Conservation (phyloP, 495 filamentous ascomycete species). For the Usnea hakonensis region DNA sequence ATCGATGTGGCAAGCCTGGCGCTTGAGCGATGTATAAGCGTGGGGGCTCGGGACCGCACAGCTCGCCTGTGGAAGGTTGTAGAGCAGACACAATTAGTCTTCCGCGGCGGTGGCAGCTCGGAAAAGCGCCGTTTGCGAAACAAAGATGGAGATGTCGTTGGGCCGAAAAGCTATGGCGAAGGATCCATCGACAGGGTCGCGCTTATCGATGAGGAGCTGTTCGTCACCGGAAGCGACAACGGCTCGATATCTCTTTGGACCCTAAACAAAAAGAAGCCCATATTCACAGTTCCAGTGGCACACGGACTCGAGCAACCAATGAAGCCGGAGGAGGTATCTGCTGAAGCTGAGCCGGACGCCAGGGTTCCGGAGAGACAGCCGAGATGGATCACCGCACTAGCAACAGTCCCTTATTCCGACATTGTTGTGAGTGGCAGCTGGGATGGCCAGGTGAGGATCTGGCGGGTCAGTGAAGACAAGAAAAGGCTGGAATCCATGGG, state of each 20-base stretch:
- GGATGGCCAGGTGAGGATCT: slow-evolving; percentile 84
- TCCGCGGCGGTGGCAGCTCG: slow-evolving; percentile 60
- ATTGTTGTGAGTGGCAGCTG: slow-evolving; percentile 84
- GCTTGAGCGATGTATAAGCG: slow-evolving; percentile 81
- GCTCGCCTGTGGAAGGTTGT: slow-evolving; percentile 96
- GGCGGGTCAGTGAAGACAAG: slow-evolving; percentile 77
- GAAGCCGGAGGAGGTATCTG: slow-evolving; percentile 54
- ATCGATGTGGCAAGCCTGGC: slow-evolving; percentile 73
- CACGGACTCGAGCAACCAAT: slow-evolving; percentile 74
- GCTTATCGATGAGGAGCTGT: slow-evolving; percentile 80
- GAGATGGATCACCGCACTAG: slow-evolving; percentile 82
- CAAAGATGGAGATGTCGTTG: slow-evolving; percentile 9
- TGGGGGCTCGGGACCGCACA: slow-evolving; percentile 83
- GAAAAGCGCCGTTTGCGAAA: slow-evolving; percentile 39
- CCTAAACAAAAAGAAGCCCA: slow-evolving; percentile 86
- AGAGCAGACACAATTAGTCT: slow-evolving; percentile 90
- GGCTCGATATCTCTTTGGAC: slow-evolving; percentile 83
- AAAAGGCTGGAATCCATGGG: slow-evolving; percentile 66
- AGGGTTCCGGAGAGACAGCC: slow-evolving; percentile 57
- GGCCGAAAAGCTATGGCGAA: slow-evolving; percentile 53
- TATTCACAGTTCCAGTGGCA: slow-evolving; percentile 70
- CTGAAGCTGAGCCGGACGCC: slow-evolving; percentile 45
- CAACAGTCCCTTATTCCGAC: slow-evolving; percentile 79
- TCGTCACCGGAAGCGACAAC: slow-evolving; percentile 89
- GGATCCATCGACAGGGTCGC: slow-evolving; percentile 86